Base-by-base conservation (phyloP, 306 rosid species). In the Luffa aegyptiaca region DNA sequence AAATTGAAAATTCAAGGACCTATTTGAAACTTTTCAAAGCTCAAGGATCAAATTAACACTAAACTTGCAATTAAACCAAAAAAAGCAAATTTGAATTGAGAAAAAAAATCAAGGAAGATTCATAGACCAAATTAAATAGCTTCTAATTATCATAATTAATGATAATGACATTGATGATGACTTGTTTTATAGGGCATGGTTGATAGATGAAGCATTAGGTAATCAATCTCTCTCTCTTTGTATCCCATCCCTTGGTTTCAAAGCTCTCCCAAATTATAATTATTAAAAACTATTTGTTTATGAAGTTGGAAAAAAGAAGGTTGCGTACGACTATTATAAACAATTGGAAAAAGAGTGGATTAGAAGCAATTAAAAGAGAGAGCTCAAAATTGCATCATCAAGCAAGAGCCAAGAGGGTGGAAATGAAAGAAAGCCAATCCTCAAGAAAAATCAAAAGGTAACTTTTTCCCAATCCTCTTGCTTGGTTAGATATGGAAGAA, bases 131-230 rank as follows among this genome's bases (percentile, higher is more conserved):
- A 39, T 66, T 17, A 39, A 66, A 66, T 39, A 66, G 13, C 3
- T 13, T 66, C 51, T 37, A 18, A 39, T 65, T 68, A 37, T 68
- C 51, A 37, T 39, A 68, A 68, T 16, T 41, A 14, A 68, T 10
- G 74, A 37, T 39, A 16, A 41, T 39, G 74, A 18, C 44, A 17
- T 21, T 20, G 76, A 71, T 71, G n/a, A 71, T 71, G 75, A n/a
- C 75, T 69, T 69, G 53, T 37, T 9, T 18, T 68, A 68, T 41
- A 41, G 35, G 51, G 16, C 33, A 46, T 45, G 36, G 57, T 21
- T 26, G 59, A 46, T 72, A 31, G 77, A 72, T 72, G 77, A 21
- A 74, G 78, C 57, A 74, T 74, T 74, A 74, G 62, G 78, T 74
- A 52, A 74, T 48, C 78, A 74, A 74, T 74, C 62, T 74, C 57